Evolutionary conservation across 805 yeast genomes (phyloP).

Genomic region (Lipomyces sp.): DNA sequence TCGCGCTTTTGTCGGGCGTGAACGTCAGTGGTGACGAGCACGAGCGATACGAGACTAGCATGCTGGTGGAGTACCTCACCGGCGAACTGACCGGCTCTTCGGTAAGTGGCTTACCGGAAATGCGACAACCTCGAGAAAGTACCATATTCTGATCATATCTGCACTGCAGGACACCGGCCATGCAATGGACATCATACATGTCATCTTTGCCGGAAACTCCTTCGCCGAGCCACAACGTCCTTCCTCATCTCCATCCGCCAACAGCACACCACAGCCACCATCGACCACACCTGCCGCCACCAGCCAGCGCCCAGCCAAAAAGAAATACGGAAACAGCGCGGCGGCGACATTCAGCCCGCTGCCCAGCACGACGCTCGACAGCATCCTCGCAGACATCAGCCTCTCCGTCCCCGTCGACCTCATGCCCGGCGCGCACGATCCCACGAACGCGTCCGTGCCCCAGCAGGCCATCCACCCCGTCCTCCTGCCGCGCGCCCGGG

Average conservation of each 20-base stretch:
- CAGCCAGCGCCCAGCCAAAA: constrained; percentile 21
- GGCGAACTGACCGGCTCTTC: constrained; percentile 59
- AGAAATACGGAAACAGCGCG: constrained; percentile 25
- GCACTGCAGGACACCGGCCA: constrained; percentile 26
- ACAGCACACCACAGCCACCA: no score
- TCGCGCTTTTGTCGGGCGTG: constrained; percentile 79
- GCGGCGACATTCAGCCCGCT: constrained; percentile 22
- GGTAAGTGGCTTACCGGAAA: constrained; percentile 12
- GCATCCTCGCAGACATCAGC: constrained; percentile 54
- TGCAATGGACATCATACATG: constrained; percentile 41
- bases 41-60: constrained; percentile 47
- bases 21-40: constrained; percentile 49
- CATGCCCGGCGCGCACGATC: constrained; percentile 84
- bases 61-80: constrained; percentile 63
- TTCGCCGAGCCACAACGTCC: constrained; percentile 42
- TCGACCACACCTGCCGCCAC: constrained; percentile 4
- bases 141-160: background rate
- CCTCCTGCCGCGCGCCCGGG: constrained; percentile 51
- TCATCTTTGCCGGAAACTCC: constrained; percentile 75
- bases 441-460: constrained; percentile 79
- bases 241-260: no score
- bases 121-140: background rate
- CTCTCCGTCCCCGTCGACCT: constrained; percentile 64
- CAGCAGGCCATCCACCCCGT: constrained; percentile 87
- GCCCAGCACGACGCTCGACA: constrained; percentile 46